phyloP scores from a whole-genome alignment of 2,329 filamentous ascomycete species.

The Penicillium frequentans region DNA sequence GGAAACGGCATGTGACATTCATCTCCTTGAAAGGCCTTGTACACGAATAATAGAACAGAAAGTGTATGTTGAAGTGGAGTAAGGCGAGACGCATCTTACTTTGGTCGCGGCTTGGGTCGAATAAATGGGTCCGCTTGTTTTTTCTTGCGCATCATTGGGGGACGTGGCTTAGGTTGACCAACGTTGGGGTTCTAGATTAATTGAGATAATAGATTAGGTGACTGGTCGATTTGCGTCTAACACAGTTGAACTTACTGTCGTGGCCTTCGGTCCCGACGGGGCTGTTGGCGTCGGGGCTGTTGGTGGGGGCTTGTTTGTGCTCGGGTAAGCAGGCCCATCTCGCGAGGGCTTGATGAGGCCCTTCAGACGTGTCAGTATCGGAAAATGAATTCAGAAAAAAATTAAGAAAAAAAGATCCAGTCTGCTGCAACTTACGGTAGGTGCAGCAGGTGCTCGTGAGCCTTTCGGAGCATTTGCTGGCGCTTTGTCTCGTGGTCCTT shows the following conservation, averaged over 20 bases:
- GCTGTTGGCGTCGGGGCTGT: constrained; percentile 5
- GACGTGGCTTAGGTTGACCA: not conserved
- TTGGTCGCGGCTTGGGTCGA: not conserved
- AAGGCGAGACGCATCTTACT: not conserved
- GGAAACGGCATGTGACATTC: not conserved
- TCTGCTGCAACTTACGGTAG: constrained; percentile 12
- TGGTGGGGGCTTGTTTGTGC: constrained; percentile 18
- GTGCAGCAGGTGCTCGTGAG: constrained; percentile 6
- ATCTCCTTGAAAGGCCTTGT: not conserved
- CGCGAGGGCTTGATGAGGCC: constrained; percentile 43
- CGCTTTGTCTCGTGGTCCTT: constrained; percentile 6
- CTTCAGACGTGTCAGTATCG: constrained; percentile 16
- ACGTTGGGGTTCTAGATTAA: not conserved
- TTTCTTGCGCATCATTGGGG: not conserved
- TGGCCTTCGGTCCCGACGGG: constrained; percentile 11
- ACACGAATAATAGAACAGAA: not conserved
- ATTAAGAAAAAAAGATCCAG: no score
- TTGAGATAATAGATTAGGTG: not conserved
- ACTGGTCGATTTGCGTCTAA: not conserved
- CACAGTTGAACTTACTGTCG: not conserved
- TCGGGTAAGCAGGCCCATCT: constrained; percentile 32
- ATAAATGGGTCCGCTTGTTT: not conserved
- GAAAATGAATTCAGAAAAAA: not conserved
- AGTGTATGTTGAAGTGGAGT: not conserved
- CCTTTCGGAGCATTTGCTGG: constrained; percentile 24